Base-by-base conservation (phyloP, 1,284 basidiomycete species). In the Hypsizygus ulmarius region DNA sequence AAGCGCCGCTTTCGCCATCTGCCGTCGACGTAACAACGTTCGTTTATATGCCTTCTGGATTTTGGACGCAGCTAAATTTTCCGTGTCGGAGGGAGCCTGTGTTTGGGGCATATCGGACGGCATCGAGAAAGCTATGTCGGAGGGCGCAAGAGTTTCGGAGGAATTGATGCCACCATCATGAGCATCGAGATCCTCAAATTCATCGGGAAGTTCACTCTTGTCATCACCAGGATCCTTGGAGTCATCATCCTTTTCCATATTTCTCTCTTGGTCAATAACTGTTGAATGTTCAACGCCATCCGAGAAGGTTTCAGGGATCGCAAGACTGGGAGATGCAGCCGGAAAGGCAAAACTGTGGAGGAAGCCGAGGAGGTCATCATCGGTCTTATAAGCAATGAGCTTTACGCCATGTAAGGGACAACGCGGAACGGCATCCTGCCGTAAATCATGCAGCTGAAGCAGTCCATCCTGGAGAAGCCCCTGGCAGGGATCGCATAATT, bases 381-480 rank as follows among this genome's bases (percentile, higher is more conserved):
- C 34, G 4, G 46, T 57, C 21, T 59, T 57, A 56, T 65, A 73
- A 8, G 66, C 50, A 3, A 75, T 50, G 10, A 65, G 61, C 16
- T 66, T 61, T 8, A 69, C 61, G 21, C 60, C 52, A 35, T 14
- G 35, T 14, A 52, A 43, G 12, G 58, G 47, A 7, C 38, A 35
- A 19, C 51, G 28, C 40, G 49, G 19, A 28, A 38, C 16, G 29
- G 43, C 5, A n/a, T 35, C 39, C 44, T 37, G 47, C 28, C 54
- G 57, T 30, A 51, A 39, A 42, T 66, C 54, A 21, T 63, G 56
- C 14, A 77, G 50, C 30, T 70, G 64, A 2, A 77, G 57, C 57
- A 77, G 59, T 46, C 72, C 70, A 42, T 78, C 74, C 28, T 68
- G 51, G 0, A 62, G 32, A 0, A 66, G 61, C 0, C 49, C 50